Percentiles rank a stretch among this genome's conserved stretches.
Conservation (phyloP, 371 early-diverging fungal genomes). For the Mortierella sp. region DNA sequence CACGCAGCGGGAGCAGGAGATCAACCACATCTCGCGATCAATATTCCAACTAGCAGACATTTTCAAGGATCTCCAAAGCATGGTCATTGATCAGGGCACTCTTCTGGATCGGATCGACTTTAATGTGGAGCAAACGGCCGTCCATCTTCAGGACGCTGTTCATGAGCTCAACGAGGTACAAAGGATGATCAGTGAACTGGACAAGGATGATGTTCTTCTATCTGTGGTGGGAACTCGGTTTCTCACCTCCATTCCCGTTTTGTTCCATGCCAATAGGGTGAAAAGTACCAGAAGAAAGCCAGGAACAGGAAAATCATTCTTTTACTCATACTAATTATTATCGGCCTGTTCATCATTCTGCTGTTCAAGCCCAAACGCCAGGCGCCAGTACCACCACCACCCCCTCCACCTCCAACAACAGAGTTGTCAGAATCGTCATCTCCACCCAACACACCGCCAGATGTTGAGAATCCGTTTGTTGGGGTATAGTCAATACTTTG, state of each 20-base stretch:
- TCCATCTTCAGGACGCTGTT: conserved; percentile 85
- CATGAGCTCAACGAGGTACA: conserved; percentile 84
- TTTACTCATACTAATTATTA: conserved; percentile 68
- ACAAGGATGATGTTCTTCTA: too few species aligned
- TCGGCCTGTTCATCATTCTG: conserved; percentile 68
- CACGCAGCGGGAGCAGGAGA: conserved; percentile 88
- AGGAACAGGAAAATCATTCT: conserved; percentile 73
- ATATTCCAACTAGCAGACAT: conserved; percentile 91
- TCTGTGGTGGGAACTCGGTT: too few species aligned
- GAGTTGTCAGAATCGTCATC: too few species aligned
- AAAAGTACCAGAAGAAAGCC: conserved; percentile 73
- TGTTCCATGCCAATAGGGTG: conserved; percentile 55
- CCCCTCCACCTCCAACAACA: background rate
- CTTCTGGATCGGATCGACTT: conserved; percentile 97
- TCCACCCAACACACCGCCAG: too few species aligned
- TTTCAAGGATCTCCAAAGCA: conserved; percentile 90
- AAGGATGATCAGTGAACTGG: background rate
- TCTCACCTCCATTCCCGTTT: background rate
- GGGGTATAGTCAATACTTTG: too few species aligned
- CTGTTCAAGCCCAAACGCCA: conserved; percentile 66
- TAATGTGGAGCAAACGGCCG: conserved; percentile 88
- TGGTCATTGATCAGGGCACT: conserved; percentile 98
- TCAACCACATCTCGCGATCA: conserved; percentile 92
- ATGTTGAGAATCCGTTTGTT: too few species aligned
- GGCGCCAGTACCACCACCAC: conserved; percentile 1